Percentiles rank a stretch among this genome's conserved stretches.
phyloP scores from a whole-genome alignment of 495 filamentous ascomycete species.

The Talaromyces proteolyticus region DNA sequence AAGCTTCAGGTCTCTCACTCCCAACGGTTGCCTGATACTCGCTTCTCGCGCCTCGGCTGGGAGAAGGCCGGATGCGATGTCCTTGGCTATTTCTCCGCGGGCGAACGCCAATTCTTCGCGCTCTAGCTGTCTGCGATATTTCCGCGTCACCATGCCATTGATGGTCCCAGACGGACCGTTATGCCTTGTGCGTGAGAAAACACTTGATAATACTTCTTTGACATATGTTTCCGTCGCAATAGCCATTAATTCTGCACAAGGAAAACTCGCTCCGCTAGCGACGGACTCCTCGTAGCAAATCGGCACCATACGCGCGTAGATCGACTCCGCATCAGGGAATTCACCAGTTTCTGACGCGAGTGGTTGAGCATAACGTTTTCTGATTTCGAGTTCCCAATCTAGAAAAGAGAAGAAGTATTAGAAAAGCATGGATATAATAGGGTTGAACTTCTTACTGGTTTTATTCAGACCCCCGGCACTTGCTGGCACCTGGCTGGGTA shows the following conservation, averaged over 20 bases:
- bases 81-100: constrained; percentile 64
- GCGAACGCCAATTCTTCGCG: constrained; percentile 64
- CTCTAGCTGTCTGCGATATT: constrained; percentile 66
- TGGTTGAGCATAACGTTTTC: constrained; percentile 84
- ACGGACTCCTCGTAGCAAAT: constrained; percentile 93
- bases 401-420: background rate
- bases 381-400: constrained; percentile 90
- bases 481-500: constrained; percentile 68
- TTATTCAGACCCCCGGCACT: constrained; percentile 80
- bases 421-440: background rate
- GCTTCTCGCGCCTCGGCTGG: constrained; percentile 70
- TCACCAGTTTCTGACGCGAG: constrained; percentile 86
- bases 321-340: constrained; percentile 76
- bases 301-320: constrained; percentile 81
- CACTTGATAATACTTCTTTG: constrained; percentile 75
- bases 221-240: constrained; percentile 88
- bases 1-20: constrained; percentile 73
- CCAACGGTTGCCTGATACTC: constrained; percentile 57
- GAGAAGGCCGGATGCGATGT: constrained; percentile 56
- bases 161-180: constrained; percentile 70
- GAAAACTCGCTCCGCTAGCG: constrained; percentile 59
- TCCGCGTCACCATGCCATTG: constrained; percentile 71
- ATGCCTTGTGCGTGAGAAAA: constrained; percentile 71
- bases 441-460: constrained; percentile 80
- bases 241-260: constrained; percentile 80